phyloP scores from a whole-genome alignment of 129 eudicot genomes.

The Arctium minus region DNA sequence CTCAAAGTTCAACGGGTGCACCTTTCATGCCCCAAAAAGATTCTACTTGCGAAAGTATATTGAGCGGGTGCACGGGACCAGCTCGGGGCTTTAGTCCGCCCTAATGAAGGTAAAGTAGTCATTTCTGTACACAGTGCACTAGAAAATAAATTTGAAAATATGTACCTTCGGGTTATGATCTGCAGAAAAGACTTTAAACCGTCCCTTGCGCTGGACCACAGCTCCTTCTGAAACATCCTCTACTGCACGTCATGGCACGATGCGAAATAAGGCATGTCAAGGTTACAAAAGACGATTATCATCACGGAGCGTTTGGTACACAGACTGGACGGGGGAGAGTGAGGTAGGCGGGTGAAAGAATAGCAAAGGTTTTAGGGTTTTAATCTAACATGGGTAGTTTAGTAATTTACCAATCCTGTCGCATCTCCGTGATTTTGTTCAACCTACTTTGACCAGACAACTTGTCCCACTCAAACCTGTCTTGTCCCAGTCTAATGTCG shows the following conservation, averaged over 20 bases:
- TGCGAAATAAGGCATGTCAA: not conserved
- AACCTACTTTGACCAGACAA: no score
- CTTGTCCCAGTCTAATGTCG: no score
- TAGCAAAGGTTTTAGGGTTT: not conserved
- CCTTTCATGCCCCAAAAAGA: no score
- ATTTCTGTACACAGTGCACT: not conserved
- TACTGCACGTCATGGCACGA: constrained; percentile 35
- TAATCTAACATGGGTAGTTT: not conserved
- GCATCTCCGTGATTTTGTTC: not conserved
- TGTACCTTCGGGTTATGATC: constrained; percentile 45
- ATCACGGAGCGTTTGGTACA: not conserved
- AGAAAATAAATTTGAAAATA: not conserved
- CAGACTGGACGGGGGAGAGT: not conserved
- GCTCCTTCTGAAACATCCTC: constrained; percentile 89
- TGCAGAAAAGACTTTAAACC: constrained; percentile 90
- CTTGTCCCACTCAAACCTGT: no score
- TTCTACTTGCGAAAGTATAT: no score
- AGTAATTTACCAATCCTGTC: not conserved
- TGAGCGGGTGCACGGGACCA: no score
- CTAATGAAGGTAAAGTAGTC: not conserved
- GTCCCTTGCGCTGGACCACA: constrained; percentile 87
- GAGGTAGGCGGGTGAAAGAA: not conserved
- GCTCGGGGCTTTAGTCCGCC: no score
- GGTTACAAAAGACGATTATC: not conserved
- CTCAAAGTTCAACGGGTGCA: no score